These are phyloP conservation scores for Phialemoniopsis sp. DNA, from an alignment of 2,329 filamentous ascomycete genomes.

Conservation along the genomic window DNA sequence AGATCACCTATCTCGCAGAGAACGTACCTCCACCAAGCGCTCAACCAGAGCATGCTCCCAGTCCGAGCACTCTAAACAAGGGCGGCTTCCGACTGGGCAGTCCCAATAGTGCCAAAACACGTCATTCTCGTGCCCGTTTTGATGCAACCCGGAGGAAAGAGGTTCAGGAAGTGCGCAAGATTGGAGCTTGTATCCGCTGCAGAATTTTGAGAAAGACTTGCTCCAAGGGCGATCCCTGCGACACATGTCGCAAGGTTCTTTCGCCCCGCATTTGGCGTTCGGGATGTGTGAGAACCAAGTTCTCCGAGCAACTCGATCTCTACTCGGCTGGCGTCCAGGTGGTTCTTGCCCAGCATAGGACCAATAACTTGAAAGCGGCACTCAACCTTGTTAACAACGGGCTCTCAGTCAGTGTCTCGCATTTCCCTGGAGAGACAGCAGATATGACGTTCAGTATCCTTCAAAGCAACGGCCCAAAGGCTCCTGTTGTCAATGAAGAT, in stretches of 20 bases:
- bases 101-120: constrained; percentile 40
- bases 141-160: constrained; percentile 56
- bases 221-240: constrained; percentile 59
- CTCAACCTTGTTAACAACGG: constrained; percentile 44
- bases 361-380: constrained; percentile 49
- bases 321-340: constrained; percentile 62
- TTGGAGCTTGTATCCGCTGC: constrained; percentile 63
- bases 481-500: constrained; percentile 4
- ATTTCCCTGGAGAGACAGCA: constrained; percentile 46
- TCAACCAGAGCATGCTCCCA: constrained; percentile 10
- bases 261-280: constrained; percentile 62
- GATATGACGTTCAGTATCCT: constrained; percentile 40
- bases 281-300: constrained; percentile 57
- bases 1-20: constrained; percentile 45
- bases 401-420: constrained; percentile 51
- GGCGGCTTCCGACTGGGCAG: constrained; percentile 53
- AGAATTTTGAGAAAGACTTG: constrained; percentile 64
- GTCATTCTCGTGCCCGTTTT: constrained; percentile 54
- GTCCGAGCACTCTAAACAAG: constrained; percentile 22
- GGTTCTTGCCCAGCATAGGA: constrained; percentile 55
- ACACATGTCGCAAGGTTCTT: constrained; percentile 60
- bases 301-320: constrained; percentile 58
- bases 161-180: constrained; percentile 60
- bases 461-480: constrained; percentile 26
- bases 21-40: constrained; percentile 19